Base-by-base conservation (phyloP, 73 alveolate species). In the Tetrahymena borealis region DNA sequence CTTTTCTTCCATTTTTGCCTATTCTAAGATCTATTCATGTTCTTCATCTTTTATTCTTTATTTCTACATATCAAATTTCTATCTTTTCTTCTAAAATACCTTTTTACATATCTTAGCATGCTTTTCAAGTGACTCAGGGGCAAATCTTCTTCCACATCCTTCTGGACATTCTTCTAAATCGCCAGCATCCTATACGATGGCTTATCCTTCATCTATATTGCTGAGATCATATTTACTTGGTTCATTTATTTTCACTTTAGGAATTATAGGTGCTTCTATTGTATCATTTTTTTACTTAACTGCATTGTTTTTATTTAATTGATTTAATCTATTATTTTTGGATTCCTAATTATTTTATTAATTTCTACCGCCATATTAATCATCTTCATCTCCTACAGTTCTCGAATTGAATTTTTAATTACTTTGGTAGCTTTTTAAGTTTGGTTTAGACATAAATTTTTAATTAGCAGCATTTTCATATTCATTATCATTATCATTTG, bases 61-160 rank as follows among this genome's bases (percentile, higher is more conserved):
- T 33, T 90, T 94, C 28, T 90, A 38, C 15, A 90, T 91, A 43
- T 93, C 96, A 77, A 93, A 93, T 90, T 39, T 43, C 40, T 93
- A 60, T 91, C 96, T 90, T 85, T 93, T 90, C 32, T 93, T 20
- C 39, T 93, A 78, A 41, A 93, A 93, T 28, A 93, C 96, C 78
- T 93, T 93, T 92, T 93, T 93, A 39, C 96, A 93, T 16, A 93
- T 36, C 28, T 91, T 90, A 20, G 91, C 85, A 36, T 93, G 96
- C 79, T 93, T 93, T 60, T 91, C 38, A 12, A 93, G 91, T 40
- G 96, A 79, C 15, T 40, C 79, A 39, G 42, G 39, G 10, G 85
- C 91, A 39, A 93, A 93, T 38, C 91, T 93, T 90, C 96, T 93
- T 2, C 94, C 96, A 42, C 96, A 93, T n/a, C 95, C 95, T 28